phyloP scores from a whole-genome alignment of 257 asterid species.

The Nicotiana noctiflora region DNA sequence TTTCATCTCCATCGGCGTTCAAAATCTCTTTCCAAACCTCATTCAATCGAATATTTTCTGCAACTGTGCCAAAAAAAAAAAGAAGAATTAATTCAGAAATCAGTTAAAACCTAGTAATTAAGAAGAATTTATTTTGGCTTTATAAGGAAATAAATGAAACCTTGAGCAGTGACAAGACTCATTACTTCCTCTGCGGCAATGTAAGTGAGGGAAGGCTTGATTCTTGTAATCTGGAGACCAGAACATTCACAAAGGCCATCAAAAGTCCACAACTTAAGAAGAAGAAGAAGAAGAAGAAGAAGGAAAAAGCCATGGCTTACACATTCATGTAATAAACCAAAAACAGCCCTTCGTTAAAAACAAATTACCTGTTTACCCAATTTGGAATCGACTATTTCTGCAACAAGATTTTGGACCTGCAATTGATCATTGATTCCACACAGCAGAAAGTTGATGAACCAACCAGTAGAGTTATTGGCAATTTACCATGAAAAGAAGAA shows the following conservation, averaged over 20 bases:
- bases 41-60: slow-evolving; percentile 68
- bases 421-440: slow-evolving; percentile 9
- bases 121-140: not conserved
- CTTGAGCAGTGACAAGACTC: slow-evolving; percentile 99
- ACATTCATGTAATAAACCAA: not conserved
- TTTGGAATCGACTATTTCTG: slow-evolving; percentile 82
- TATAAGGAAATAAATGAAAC: slow-evolving; percentile 22
- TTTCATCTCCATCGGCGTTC: slow-evolving; percentile 92
- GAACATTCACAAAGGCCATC: slow-evolving; percentile 1
- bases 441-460: not conserved
- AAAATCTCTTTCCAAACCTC: slow-evolving; percentile 96
- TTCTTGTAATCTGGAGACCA: slow-evolving; percentile 58
- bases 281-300: not conserved
- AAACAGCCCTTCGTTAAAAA: not conserved
- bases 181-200: slow-evolving; percentile 91
- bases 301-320: not conserved
- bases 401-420: slow-evolving; percentile 92
- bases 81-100: not conserved
- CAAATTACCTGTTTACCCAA: slow-evolving; percentile 80
- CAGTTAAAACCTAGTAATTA: not conserved
- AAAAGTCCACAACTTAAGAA: not conserved
- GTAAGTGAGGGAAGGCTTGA: slow-evolving; percentile 79
- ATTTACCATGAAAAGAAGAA: not conserved
- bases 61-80: slow-evolving; percentile 45
- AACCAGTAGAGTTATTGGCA: not conserved